A percentile compares a stretch with the other conserved stretches of the same genome.
Conservation (phyloP, 2,329 filamentous ascomycete genomes). For the Aspergillus sergii region DNA sequence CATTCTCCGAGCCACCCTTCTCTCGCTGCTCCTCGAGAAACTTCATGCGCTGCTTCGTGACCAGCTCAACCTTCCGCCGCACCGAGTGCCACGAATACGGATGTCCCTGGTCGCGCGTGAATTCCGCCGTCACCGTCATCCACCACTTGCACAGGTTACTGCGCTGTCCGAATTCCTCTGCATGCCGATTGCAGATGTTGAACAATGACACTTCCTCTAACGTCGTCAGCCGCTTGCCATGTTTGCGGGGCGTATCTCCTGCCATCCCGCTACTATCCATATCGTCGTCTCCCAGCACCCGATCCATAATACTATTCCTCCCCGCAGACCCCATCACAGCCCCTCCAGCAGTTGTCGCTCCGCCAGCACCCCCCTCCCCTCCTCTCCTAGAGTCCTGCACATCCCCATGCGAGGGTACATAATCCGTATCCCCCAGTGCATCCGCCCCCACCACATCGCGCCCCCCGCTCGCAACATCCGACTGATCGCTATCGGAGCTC, state of each 20-base stretch:
- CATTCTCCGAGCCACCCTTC: constrained; percentile 25
- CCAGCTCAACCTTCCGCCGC: constrained; percentile 44
- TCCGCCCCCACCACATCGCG: constrained; percentile 15
- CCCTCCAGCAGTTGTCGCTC: constrained; percentile 9
- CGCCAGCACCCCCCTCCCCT: neutral
- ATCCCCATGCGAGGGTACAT: constrained; percentile 18
- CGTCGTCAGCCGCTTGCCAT: constrained; percentile 43
- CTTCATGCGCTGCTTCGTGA: constrained; percentile 45
- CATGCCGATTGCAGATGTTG: constrained; percentile 43
- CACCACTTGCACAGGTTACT: constrained; percentile 48
- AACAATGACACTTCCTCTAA: constrained; percentile 44
- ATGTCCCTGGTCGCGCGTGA: constrained; percentile 39
- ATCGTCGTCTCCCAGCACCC: neutral
- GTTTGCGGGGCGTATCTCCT: constrained; percentile 31
- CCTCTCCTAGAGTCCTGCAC: neutral
- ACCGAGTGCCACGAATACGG: constrained; percentile 49
- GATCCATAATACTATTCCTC: neutral
- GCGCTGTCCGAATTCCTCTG: constrained; percentile 40
- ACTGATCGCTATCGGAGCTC: constrained; percentile 20
- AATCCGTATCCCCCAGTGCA: constrained; percentile 18
- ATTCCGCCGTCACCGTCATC: constrained; percentile 42
- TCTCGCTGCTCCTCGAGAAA: constrained; percentile 39
- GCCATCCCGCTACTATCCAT: constrained; percentile 4
- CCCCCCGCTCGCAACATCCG: constrained; percentile 11
- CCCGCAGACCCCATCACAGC: constrained; percentile 14